Conservation (phyloP, 1,284 basidiomycete species). For the Trichosporon coremiiforme region DNA sequence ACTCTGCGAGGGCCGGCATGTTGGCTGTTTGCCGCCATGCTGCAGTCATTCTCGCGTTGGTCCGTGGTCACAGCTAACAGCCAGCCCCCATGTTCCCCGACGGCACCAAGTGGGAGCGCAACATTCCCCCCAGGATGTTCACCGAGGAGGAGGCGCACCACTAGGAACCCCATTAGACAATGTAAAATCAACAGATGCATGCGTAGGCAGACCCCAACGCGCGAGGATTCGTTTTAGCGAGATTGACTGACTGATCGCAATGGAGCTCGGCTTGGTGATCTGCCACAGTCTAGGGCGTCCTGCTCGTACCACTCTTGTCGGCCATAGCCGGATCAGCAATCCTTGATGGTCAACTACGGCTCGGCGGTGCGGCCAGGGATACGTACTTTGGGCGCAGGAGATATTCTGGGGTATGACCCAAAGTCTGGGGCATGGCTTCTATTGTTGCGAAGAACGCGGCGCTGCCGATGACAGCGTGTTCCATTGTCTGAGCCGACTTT, state of each 20-base stretch:
- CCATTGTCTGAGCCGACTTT: neutral
- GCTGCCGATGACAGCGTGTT: neutral
- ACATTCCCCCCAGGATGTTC: conserved; percentile 25
- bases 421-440: neutral
- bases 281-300: neutral
- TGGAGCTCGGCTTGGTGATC: neutral
- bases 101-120: conserved; percentile 74
- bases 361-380: neutral
- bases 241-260: neutral
- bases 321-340: neutral
- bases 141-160: conserved; percentile 18
- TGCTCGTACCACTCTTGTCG: neutral
- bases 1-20: neutral
- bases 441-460: neutral
- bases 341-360: neutral
- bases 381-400: no score
- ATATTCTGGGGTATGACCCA: no score
- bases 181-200: conserved; percentile 29
- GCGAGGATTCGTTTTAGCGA: neutral
- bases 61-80: conserved; percentile 25
- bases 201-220: conserved; percentile 23
- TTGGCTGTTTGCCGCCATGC: neutral
- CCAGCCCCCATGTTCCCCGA: conserved; percentile 74
- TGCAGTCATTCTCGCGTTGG: conserved; percentile 35
- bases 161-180: conserved; percentile 24